Evolutionary conservation across 2,329 filamentous ascomycete species (phyloP).

Genomic region (Escovopsis sp.): DNA sequence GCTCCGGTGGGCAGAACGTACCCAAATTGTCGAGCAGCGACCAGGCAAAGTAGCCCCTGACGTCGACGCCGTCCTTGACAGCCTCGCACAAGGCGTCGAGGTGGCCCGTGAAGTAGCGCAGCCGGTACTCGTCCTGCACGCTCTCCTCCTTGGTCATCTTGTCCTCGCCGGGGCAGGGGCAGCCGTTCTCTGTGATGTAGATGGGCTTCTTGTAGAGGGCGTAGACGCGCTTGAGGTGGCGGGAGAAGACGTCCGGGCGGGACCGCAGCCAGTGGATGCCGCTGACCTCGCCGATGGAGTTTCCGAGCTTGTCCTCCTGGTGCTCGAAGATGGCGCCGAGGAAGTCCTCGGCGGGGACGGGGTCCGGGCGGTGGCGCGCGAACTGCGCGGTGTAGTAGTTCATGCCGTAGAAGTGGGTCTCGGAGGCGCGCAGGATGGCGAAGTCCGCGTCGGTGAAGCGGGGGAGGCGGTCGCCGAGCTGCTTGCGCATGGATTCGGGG

Average conservation of each 20-base stretch:
- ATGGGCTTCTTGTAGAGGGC: constrained; percentile 14
- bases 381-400: constrained; percentile 26
- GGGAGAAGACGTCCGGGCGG: constrained; percentile 14
- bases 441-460: constrained; percentile 15
- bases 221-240: constrained; percentile 15
- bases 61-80: constrained; percentile 14
- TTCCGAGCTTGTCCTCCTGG: constrained; percentile 17
- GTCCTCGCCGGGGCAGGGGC: constrained; percentile 21
- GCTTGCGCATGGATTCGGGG: constrained; percentile 21
- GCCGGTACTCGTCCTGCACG: constrained; percentile 22
- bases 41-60: constrained; percentile 22
- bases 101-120: constrained; percentile 23
- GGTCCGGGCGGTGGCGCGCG: constrained; percentile 13
- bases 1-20: constrained; percentile 8
- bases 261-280: constrained; percentile 21
- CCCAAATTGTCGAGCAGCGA: constrained; percentile 22
- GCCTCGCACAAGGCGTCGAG: constrained; percentile 21
- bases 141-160: constrained; percentile 16
- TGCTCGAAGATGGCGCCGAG: constrained; percentile 20
- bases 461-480: constrained; percentile 18
- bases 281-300: constrained; percentile 15
- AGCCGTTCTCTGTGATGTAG: constrained; percentile 19
- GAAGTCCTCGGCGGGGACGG: constrained; percentile 16
- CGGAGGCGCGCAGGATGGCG: constrained; percentile 10
- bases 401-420: constrained; percentile 25